Evolutionary conservation across 2,329 filamentous ascomycete species (phyloP), one percentile per base, ranked within the genome.

Genomic region (Sporothrix sp.): DNA sequence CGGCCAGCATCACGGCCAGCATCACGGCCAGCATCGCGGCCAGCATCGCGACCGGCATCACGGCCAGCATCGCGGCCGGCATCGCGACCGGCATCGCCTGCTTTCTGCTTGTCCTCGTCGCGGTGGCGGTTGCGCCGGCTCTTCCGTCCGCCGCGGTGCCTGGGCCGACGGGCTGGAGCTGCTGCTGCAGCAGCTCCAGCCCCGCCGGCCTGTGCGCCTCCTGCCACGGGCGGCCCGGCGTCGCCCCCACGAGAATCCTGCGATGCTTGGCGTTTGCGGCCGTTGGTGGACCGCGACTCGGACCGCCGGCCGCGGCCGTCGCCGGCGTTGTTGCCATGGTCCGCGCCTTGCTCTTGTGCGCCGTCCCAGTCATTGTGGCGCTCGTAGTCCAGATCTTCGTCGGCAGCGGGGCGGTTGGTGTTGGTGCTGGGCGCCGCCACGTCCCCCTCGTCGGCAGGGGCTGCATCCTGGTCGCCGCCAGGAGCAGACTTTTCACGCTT

Each of bases 211-310:
- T 9, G 42, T 10, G 36, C 47, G 14, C 28, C 23, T 7, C 27
- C 50, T 3, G 11, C 47, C 18, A 30, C 52, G 3, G 36, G 40
- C 0, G 14, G 18, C 8, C 47, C 36, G 9, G 35, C 36, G 33
- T 14, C 45, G 14, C 10, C 51, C 10, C 16, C 32, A 4, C 33
- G n/a, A 11, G 51, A 40, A 6, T 52, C 51, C 8, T 44, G 32
- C n/a, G 50, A 49, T 7, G 28, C 32, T 23, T 18, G 13, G 25
- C 52, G 48, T 28, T 44, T 45, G 40, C 47, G 23, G 59, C 59
- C 21, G 53, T 56, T 18, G 61, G 59, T 21, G 52, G 51, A 20
- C 55, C 56, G 43, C 52, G 53, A 42, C 45, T 28, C 25, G 2
- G 50, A 44, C 44, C 23, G 16, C 20, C 43, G 39, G 28, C 28